phyloP scores from a whole-genome alignment of 768 basidiomycete genomes.

The Agaricus sinodeliciosus region DNA sequence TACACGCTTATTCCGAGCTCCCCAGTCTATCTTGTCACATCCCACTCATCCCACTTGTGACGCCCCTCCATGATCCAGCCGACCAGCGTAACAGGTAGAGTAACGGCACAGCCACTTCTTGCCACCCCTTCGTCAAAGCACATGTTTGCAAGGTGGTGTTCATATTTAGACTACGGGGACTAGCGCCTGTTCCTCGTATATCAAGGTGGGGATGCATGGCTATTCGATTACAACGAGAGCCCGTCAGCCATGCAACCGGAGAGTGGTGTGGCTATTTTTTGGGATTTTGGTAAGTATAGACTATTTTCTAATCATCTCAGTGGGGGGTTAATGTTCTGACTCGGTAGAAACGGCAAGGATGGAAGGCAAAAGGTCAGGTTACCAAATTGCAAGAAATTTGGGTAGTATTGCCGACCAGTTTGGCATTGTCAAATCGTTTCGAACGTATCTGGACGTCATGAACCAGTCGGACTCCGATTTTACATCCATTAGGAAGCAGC shows the following conservation, averaged over 20 bases:
- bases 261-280: slow-evolving; percentile 30
- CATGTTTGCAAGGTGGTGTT: background rate
- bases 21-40: too few relatives aligned
- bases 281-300: slow-evolving; percentile 35
- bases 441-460: slow-evolving; percentile 45
- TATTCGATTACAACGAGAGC: background rate
- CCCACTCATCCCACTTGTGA: too few relatives aligned
- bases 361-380: slow-evolving; percentile 31
- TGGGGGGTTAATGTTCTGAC: background rate
- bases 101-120: background rate
- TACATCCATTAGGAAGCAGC: slow-evolving; percentile 28
- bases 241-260: background rate
- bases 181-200: background rate
- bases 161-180: slow-evolving; percentile 1
- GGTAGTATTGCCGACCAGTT: slow-evolving; percentile 36
- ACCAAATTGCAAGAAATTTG: slow-evolving; percentile 36
- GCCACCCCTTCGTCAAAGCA: background rate
- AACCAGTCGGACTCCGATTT: slow-evolving; percentile 12
- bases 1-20: too few relatives aligned
- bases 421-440: slow-evolving; percentile 43
- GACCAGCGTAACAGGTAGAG: too few relatives aligned
- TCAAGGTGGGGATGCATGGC: background rate
- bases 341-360: slow-evolving; percentile 30
- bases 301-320: background rate
- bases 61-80: too few relatives aligned